These are phyloP conservation scores for Candida glaebosa DNA, from an alignment of 805 yeast species.

Conservation along the genomic window DNA sequence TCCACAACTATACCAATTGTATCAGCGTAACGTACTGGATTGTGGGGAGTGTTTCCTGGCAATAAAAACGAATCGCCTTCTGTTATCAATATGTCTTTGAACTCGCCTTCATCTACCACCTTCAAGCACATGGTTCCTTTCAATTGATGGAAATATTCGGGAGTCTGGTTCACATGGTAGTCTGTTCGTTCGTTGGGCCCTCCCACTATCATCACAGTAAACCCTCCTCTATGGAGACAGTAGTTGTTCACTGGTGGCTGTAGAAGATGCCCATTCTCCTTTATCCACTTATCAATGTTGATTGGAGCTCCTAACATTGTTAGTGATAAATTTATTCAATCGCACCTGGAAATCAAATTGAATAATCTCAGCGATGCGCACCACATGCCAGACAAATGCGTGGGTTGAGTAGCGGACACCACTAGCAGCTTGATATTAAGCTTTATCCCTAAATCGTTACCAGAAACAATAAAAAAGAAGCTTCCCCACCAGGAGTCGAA, in stretches of 20 bases:
- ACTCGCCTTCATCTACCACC: constrained; percentile 70
- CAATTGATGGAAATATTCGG: constrained; percentile 87
- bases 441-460: no score
- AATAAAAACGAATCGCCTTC: constrained; percentile 89
- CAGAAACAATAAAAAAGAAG: constrained; percentile 22
- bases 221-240: constrained; percentile 88
- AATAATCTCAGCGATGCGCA: no score
- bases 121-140: constrained; percentile 82
- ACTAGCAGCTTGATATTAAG: no score
- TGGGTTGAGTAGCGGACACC: no score
- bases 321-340: background rate
- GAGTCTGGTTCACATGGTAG: constrained; percentile 90
- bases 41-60: constrained; percentile 84
- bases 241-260: constrained; percentile 92
- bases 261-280: constrained; percentile 67
- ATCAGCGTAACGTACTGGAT: constrained; percentile 80
- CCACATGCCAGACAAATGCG: no score
- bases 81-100: constrained; percentile 67
- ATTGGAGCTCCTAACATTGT: constrained; percentile 63
- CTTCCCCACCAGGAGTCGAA: constrained; percentile 53
- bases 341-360: no score
- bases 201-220: constrained; percentile 93
- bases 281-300: constrained; percentile 76
- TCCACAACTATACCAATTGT: constrained; percentile 91
- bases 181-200: constrained; percentile 95